Base-by-base conservation (phyloP, 2,329 filamentous ascomycete species). In the Leptographium procerum region DNA sequence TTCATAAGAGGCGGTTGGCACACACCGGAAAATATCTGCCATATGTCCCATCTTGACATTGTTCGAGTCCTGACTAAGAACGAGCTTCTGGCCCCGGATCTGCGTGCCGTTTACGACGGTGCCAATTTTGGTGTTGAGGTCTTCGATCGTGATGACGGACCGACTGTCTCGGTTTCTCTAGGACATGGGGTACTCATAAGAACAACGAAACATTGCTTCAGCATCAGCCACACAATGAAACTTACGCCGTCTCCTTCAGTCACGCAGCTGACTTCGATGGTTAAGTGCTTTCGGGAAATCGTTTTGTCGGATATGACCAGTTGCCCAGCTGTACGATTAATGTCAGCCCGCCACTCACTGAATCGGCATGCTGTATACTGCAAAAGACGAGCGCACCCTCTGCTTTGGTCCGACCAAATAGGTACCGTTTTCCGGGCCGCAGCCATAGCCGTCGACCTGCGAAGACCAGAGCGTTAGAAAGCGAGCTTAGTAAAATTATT, bases 261-360 rank as follows among this genome's bases (percentile, higher is more conserved):
- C 43, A 92, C 86, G 0, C 73, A 65, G 52, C 80, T 83, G 8
- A 97, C 83, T 48, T 84, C 79, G 55, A 99, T 85, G 34, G 85
- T 85, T 63, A 96, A 75, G 71, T 99, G 94, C 67, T 94, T 89
- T 59, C 92, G 81, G 34, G 94, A 99, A 54, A 99, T 88, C 1
- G 86, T 87, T 66, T 88, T 89, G 66, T 94, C 82, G 7, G 86
- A 82, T 64, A 96, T 88, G 28, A 81, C 84, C 64, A 88, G 73
- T 66, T 81, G 83, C 3, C 83, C 82, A 57, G 82, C 86, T 88
- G 64, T 7, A 24, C n/a, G 24, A 58, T 59, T 29, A 60, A 19
- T 57, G 54, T 51, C 28, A 50, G 16, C 8, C 16, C 26, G 31
- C 24, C 28, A 19, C 4, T 1, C 6, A 10, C 36, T 9, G 22